These are phyloP conservation scores for Aspergillus sp. DNA, from an alignment of 2,329 filamentous ascomycete species.

Conservation along the genomic window DNA sequence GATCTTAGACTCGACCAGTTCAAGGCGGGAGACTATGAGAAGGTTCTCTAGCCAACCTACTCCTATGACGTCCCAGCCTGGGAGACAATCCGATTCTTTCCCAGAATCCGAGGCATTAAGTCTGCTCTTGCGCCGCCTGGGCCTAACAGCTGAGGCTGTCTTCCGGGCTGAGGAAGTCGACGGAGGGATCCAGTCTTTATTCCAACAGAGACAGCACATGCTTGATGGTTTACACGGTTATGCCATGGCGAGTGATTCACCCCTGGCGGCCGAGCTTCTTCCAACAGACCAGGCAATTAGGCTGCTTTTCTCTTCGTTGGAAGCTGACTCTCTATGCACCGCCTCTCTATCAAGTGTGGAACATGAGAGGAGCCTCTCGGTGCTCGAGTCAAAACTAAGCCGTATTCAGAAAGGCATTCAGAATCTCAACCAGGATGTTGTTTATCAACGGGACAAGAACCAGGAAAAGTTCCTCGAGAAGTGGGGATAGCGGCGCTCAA, in stretches of 20 bases:
- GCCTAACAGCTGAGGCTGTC: conserved; percentile 29
- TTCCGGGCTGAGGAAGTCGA: conserved; percentile 22
- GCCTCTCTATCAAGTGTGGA: conserved; percentile 27
- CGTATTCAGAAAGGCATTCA: conserved; percentile 34
- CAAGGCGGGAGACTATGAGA: conserved; percentile 28
- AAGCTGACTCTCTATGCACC: conserved; percentile 28
- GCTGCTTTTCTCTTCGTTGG: conserved; percentile 32
- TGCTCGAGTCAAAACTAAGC: conserved; percentile 32
- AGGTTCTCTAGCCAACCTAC: conserved; percentile 27
- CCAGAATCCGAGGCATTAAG: conserved; percentile 28
- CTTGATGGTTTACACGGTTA: conserved; percentile 29
- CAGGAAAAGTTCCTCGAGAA: conserved; percentile 33
- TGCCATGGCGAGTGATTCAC: conserved; percentile 28
- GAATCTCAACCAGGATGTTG: conserved; percentile 32
- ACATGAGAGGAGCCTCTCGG: conserved; percentile 27
- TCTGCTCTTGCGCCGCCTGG: conserved; percentile 34
- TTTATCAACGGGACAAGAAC: conserved; percentile 31
- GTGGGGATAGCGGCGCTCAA: conserved; percentile 25
- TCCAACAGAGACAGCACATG: conserved; percentile 32
- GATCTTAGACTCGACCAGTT: conserved; percentile 20
- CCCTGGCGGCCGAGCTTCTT: conserved; percentile 29
- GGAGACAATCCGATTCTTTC: conserved; percentile 11
- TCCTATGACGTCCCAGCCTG: conserved; percentile 14
- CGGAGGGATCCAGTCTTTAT: conserved; percentile 21
- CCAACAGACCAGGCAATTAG: conserved; percentile 33